Evolutionary conservation across 306 rosid species (phyloP).

Genomic region (Delonix regia): DNA sequence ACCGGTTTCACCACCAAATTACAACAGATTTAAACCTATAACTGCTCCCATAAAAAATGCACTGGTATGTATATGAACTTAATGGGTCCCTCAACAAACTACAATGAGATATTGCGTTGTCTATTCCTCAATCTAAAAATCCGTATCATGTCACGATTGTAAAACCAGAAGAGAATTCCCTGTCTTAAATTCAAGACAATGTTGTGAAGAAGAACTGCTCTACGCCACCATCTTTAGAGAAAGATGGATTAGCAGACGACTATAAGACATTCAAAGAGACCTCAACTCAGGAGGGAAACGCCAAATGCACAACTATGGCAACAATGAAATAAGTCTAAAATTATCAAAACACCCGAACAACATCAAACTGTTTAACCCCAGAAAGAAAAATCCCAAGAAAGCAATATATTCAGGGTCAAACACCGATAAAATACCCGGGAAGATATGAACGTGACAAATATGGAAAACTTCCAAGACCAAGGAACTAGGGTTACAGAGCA

Average conservation of each 20-base stretch:
- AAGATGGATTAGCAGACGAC: constrained; percentile 59
- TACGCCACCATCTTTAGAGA: constrained; percentile 61
- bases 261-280: constrained; percentile 50
- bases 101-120: constrained; percentile 6
- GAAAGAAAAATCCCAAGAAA: constrained; percentile 47
- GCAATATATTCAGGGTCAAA: constrained; percentile 35
- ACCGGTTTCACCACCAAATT: constrained; percentile 36
- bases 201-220: constrained; percentile 41
- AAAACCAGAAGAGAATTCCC: constrained; percentile 27
- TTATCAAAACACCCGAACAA: constrained; percentile 31
- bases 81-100: constrained; percentile 2
- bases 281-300: constrained; percentile 37
- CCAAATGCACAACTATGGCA: constrained; percentile 18
- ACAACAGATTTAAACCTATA: constrained; percentile 29
- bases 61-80: not conserved
- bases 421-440: constrained; percentile 52
- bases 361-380: constrained; percentile 45
- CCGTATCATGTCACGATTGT: constrained; percentile 28
- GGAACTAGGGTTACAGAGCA: constrained; percentile 59
- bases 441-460: constrained; percentile 11
- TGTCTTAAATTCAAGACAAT: constrained; percentile 38
- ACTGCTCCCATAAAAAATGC: constrained; percentile 31
- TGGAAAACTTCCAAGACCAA: constrained; percentile 38
- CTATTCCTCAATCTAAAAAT: constrained; percentile 23
- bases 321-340: constrained; percentile 33